A percentile compares a stretch with the other conserved stretches of the same genome.
Evolutionary conservation across 441 rosid species (phyloP).

Genomic region (Theobroma grandiflorum): DNA sequence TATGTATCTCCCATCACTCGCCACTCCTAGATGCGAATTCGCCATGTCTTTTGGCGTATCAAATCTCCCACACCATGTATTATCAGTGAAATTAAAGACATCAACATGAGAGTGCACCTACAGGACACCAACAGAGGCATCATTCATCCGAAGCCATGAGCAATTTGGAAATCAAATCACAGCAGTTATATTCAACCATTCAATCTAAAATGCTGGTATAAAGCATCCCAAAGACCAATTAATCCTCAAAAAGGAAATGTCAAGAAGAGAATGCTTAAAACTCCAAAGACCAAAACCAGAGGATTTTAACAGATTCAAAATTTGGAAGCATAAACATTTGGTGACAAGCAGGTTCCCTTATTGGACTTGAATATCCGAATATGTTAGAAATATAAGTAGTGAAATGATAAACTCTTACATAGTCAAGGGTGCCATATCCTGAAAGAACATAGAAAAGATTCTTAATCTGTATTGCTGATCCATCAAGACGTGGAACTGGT

Average conservation of each 20-base stretch:
- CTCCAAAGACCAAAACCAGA: not conserved
- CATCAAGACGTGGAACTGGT: conserved; percentile 90
- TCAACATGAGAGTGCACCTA: conserved; percentile 93
- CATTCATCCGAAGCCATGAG: not conserved
- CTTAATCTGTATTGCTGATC: conserved; percentile 70
- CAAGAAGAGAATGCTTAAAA: not conserved
- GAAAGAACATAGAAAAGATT: conserved; percentile 74
- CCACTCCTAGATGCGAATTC: conserved; percentile 84
- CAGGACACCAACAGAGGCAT: not conserved
- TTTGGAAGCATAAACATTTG: not conserved
- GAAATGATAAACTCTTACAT: conserved; percentile 43
- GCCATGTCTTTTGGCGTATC: conserved; percentile 84
- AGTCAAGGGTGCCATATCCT: conserved; percentile 72
- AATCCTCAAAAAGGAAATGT: not conserved
- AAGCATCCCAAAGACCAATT: not conserved
- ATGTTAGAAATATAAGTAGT: not conserved
- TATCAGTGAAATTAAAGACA: conserved; percentile 73
- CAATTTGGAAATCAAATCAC: not conserved
- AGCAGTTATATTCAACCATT: not conserved
- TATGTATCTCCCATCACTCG: conserved; percentile 76
- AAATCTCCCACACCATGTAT: conserved; percentile 71
- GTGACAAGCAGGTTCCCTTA: not conserved
- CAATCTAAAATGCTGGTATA: not conserved
- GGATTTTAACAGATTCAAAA: not conserved
- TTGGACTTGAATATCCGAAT: not conserved